These are phyloP conservation scores for Trichophyton simii DNA, from an alignment of 2,329 filamentous ascomycete species.

Conservation along the genomic window DNA sequence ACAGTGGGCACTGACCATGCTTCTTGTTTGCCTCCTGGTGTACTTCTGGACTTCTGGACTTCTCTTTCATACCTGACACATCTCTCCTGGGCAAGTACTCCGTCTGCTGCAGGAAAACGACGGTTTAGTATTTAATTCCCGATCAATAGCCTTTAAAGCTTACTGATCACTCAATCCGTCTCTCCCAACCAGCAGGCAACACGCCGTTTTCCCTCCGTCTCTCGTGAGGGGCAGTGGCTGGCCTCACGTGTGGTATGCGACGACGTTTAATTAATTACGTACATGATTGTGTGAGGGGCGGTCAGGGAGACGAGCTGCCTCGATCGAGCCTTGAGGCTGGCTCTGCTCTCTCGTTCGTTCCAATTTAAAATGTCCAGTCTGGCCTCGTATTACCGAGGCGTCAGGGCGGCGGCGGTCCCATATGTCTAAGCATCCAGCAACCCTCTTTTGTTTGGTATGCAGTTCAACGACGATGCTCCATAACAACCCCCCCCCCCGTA, in stretches of 20 bases:
- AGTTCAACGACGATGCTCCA: too few relatives aligned
- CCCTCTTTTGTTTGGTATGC: too few relatives aligned
- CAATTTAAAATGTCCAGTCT: not conserved
- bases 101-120: too few relatives aligned
- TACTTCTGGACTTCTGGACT: too few relatives aligned
- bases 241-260: not conserved
- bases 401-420: not conserved
- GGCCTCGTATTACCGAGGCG: not conserved
- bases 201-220: not conserved
- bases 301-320: too few relatives aligned
- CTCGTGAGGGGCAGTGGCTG: not conserved
- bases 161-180: not conserved
- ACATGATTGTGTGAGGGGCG: too few relatives aligned
- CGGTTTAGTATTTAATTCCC: not conserved
- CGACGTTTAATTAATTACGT: not conserved
- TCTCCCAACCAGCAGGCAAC: not conserved
- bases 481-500: too few relatives aligned
- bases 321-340: not conserved
- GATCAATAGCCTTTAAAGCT: not conserved
- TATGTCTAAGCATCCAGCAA: too few relatives aligned
- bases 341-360: not conserved
- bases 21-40: not conserved
- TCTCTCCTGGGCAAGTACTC: too few relatives aligned
- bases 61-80: too few relatives aligned
- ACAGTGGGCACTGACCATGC: conserved; percentile 3